A percentile compares a stretch with the other conserved stretches of the same genome.
Evolutionary conservation across 2,329 filamentous ascomycete genomes (phyloP).

Genomic region (Periconia sp.): DNA sequence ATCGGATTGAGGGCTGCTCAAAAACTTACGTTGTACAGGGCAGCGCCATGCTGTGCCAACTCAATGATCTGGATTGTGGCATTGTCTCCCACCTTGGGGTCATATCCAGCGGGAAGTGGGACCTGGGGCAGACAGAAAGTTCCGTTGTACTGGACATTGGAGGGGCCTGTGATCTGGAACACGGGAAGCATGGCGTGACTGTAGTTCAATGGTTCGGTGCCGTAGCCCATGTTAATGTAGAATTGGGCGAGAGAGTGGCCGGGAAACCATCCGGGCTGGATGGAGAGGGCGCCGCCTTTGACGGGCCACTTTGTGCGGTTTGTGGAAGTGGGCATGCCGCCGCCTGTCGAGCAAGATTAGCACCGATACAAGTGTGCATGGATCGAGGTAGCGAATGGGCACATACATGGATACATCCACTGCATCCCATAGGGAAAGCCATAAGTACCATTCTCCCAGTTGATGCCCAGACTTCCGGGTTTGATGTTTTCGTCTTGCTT

Average conservation of each 20-base stretch:
- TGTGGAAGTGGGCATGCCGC: conserved; percentile 72
- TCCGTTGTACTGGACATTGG: conserved; percentile 81
- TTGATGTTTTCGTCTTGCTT: conserved; percentile 39
- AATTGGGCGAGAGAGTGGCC: conserved; percentile 81
- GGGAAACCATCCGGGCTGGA: conserved; percentile 95
- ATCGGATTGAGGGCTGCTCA: too few relatives aligned
- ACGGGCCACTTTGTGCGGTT: conserved; percentile 95
- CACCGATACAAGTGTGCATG: neutral
- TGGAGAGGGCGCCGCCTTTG: conserved; percentile 78
- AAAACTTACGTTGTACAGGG: conserved; percentile 72
- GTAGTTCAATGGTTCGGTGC: conserved; percentile 82
- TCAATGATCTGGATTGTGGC: conserved; percentile 90
- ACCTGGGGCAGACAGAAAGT: conserved; percentile 89
- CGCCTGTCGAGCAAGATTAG: conserved; percentile 61
- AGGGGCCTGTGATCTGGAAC: conserved; percentile 81
- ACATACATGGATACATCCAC: conserved; percentile 92
- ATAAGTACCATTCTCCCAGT: conserved; percentile 47
- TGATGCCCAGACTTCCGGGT: conserved; percentile 49
- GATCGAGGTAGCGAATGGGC: neutral
- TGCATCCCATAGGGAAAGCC: conserved; percentile 86
- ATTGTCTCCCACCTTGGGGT: conserved; percentile 77
- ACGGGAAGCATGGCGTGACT: conserved; percentile 77
- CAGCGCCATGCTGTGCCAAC: conserved; percentile 77
- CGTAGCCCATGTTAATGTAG: conserved; percentile 90
- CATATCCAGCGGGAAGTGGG: conserved; percentile 72